Base-by-base conservation (phyloP, 164 flowering plant species). In the Vitis labrusca region DNA sequence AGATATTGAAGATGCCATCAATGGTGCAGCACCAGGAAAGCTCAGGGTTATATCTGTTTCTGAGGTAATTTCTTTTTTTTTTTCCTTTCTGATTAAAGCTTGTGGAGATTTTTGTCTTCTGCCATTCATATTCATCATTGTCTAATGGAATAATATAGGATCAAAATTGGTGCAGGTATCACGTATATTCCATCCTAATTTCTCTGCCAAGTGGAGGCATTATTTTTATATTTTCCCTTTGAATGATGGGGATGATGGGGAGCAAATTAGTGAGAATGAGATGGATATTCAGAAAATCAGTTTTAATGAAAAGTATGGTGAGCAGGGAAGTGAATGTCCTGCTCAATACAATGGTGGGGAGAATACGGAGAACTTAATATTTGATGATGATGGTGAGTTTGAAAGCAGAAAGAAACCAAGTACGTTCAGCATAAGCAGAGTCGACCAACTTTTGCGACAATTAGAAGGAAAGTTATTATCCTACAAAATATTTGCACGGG, bases 101-200 rank as follows among this genome's bases (percentile, higher is more conserved):
- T 44, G 5, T n/a, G 11, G 51, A 23, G 8, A n/a, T 52, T 32
- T 15, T 15, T 14, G 2, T 44, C 29, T 67, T 12, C 14, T 30
- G 44, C 44, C 7, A 6, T 32, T 32, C 44, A 32, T 32, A 6
- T 32, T 32, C 44, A 32, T 6, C 44, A 32, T 32, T 32, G 44
- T 32, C 44, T 32, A 32, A 32, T 32, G 44, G 6, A 32, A 32
- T 32, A 2, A 29, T 44, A 23, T 19, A 2, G 8, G n/a, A 10
- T 53, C 4, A 23, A 23, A 59, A 67, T 50, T 30, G 27, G 58
- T 82, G 67, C 69, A 92, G 98, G 95, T 91, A 16, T 84, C 97
- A 52, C 92, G 99, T 29, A 81, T 54, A 27, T 95, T 95, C 73
- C 99, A 95, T 86, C 99, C 99, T 13, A 95, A 95, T 77, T 95